Evolutionary conservation across 345 rosid species (phyloP).

Genomic region (Sapria himalayana): DNA sequence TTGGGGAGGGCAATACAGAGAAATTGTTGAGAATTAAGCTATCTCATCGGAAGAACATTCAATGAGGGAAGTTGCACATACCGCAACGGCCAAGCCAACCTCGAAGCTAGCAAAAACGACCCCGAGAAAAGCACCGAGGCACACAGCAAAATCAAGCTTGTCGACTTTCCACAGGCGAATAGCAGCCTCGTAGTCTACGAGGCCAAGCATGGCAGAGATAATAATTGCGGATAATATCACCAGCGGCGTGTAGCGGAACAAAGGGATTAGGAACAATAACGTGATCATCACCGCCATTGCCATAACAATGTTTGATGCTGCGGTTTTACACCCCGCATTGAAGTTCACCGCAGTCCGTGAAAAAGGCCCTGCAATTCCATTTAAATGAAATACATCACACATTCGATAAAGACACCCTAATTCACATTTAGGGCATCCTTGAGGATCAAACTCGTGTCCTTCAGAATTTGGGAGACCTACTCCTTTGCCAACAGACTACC

Average conservation of each 20-base stretch:
- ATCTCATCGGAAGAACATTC: too few species aligned
- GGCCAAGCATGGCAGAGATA: slow-evolving; percentile 74
- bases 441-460: too few species aligned
- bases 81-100: slow-evolving; percentile 54
- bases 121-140: slow-evolving; percentile 61
- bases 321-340: slow-evolving; percentile 82
- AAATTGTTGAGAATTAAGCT: too few species aligned
- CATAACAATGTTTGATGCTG: slow-evolving; percentile 86
- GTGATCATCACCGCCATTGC: slow-evolving; percentile 74
- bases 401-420: too few species aligned
- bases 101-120: slow-evolving; percentile 77
- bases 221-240: slow-evolving; percentile 81
- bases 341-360: slow-evolving; percentile 84
- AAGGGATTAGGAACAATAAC: slow-evolving; percentile 54
- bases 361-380: slow-evolving; percentile 48
- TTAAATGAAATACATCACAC: too few species aligned
- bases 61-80: slow-evolving; percentile 16
- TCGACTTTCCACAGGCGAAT: slow-evolving; percentile 70
- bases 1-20: too few species aligned
- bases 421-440: too few species aligned
- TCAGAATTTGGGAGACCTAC: too few species aligned
- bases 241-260: slow-evolving; percentile 80
- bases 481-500: too few species aligned
- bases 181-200: slow-evolving; percentile 68
- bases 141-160: slow-evolving; percentile 66